phyloP scores from a whole-genome alignment of 768 basidiomycete species.

The Mrakia gelida region DNA sequence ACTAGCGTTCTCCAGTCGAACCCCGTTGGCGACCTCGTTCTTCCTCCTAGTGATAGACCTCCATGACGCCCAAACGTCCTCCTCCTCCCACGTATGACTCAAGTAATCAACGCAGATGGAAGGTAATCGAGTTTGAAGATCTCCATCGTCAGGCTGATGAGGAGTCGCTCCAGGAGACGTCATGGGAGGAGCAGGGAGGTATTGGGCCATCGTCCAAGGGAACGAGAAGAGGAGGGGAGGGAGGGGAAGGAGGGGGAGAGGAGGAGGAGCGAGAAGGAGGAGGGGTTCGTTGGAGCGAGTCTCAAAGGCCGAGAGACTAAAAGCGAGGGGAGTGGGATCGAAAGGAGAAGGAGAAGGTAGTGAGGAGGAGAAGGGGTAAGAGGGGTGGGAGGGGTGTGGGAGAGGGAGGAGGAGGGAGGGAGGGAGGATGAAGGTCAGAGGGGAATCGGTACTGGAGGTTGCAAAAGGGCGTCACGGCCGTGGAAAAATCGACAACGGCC shows the following conservation, averaged over 20 bases:
- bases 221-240: neutral
- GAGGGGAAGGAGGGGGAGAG: neutral
- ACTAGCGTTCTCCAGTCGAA: constrained; percentile 91
- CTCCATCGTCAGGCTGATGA: constrained; percentile 49
- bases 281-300: neutral
- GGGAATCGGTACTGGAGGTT: neutral
- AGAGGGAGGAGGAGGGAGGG: neutral
- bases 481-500: neutral
- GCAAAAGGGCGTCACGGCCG: constrained; percentile 1
- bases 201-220: constrained; percentile 19
- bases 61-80: constrained; percentile 99
- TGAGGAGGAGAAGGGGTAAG: neutral
- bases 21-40: constrained; percentile 93
- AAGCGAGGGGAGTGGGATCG: neutral
- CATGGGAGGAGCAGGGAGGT: constrained; percentile 26
- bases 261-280: neutral
- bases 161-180: constrained; percentile 14
- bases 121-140: constrained; percentile 68
- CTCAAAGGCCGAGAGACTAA: neutral
- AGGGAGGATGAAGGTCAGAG: neutral
- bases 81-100: constrained; percentile 94
- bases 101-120: constrained; percentile 97
- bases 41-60: constrained; percentile 96
- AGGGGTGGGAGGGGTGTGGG: neutral
- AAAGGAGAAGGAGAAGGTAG: neutral